Percentiles rank a stretch among this genome's conserved stretches.
Evolutionary conservation across 768 basidiomycete species (phyloP).

Genomic region (Trametes elegans): DNA sequence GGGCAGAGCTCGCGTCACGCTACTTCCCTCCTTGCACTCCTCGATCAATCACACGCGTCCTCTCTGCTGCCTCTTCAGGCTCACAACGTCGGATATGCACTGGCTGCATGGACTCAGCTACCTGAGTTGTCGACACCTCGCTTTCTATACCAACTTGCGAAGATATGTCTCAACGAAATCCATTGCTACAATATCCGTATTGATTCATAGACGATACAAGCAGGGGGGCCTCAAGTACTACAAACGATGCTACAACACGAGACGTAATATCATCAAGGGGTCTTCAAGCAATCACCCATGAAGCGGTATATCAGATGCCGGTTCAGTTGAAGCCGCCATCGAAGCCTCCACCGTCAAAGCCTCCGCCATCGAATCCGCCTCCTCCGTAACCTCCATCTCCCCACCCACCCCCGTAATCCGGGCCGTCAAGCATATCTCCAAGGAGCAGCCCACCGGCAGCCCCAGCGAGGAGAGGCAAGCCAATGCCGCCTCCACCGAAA

Average conservation of each 20-base stretch:
- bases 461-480: slow-evolving; percentile 34
- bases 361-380: slow-evolving; percentile 23
- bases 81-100: slow-evolving; percentile 5
- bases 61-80: neutral
- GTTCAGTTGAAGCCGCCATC: neutral
- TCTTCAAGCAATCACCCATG: too few species aligned
- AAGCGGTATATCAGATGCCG: neutral
- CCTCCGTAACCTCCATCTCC: slow-evolving; percentile 19
- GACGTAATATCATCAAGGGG: too few species aligned
- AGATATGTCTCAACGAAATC: neutral
- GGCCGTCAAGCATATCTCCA: slow-evolving; percentile 28
- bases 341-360: slow-evolving; percentile 13
- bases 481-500: slow-evolving; percentile 32
- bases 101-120: too few species aligned
- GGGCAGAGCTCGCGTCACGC: neutral
- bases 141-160: neutral
- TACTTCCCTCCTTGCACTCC: neutral
- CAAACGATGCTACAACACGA: too few species aligned
- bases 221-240: too few species aligned
- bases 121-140: neutral
- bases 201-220: neutral
- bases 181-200: neutral
- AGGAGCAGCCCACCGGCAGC: slow-evolving; percentile 37
- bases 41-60: neutral
- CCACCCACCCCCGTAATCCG: slow-evolving; percentile 13